Evolutionary conservation across 1,139 yeast genomes (phyloP).

Genomic region (Lodderomyces margitis): DNA sequence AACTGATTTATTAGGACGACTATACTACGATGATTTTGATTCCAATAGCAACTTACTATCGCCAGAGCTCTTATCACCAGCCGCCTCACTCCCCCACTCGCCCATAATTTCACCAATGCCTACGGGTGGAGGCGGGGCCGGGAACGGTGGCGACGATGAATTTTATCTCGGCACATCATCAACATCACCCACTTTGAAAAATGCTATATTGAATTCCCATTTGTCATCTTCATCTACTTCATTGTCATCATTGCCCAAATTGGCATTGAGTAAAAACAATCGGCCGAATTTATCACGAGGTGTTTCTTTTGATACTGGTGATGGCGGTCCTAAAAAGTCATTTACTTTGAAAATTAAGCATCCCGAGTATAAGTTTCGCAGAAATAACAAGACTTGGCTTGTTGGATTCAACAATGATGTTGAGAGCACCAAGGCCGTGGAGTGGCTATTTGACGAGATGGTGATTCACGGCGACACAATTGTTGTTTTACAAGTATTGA

Average conservation of each 20-base stretch:
- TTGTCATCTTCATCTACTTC: constrained; percentile 3
- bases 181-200: neutral
- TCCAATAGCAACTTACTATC: constrained; percentile 20
- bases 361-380: constrained; percentile 49
- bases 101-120: constrained; percentile 6
- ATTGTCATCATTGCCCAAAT: constrained; percentile 1
- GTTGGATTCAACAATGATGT: constrained; percentile 60
- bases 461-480: constrained; percentile 64
- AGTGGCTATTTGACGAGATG: constrained; percentile 67
- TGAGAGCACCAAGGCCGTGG: constrained; percentile 58
- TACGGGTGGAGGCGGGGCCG: neutral
- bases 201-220: neutral
- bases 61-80: constrained; percentile 23
- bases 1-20: constrained; percentile 42
- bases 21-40: constrained; percentile 46
- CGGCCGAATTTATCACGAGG: constrained; percentile 26
- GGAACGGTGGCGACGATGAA: constrained; percentile 4
- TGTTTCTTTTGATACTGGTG: constrained; percentile 53
- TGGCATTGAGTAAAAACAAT: constrained; percentile 16
- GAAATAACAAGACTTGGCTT: constrained; percentile 61
- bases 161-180: constrained; percentile 6
- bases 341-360: constrained; percentile 57
- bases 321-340: constrained; percentile 40
- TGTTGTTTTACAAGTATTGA: constrained; percentile 58
- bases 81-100: constrained; percentile 11